Percentiles rank a stretch among this genome's conserved stretches.
Conservation (phyloP, 2,329 filamentous ascomycete genomes). For the Phialophora verrucosa region DNA sequence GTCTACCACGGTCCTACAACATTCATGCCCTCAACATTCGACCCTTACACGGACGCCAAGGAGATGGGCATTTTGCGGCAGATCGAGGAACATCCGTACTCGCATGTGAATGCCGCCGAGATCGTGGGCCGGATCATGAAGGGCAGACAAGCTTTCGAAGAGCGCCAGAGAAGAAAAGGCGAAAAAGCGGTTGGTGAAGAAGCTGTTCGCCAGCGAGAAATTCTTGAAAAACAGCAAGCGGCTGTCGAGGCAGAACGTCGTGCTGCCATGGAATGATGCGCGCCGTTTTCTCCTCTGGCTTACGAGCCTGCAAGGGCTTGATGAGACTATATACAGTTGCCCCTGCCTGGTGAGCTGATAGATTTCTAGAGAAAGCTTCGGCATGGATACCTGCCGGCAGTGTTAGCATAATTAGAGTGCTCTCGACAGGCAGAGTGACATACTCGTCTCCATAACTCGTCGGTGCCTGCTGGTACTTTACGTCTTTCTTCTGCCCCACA, state of each 20-base stretch:
- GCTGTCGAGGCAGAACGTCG: slow-evolving; percentile 48
- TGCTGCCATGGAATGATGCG: slow-evolving; percentile 29
- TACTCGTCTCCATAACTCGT: slow-evolving; percentile 74
- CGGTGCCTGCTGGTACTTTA: slow-evolving; percentile 70
- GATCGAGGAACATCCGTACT: slow-evolving; percentile 76
- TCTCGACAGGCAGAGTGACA: slow-evolving; percentile 47
- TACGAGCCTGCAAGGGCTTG: slow-evolving; percentile 18
- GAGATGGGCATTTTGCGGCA: slow-evolving; percentile 82
- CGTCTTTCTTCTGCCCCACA: slow-evolving; percentile 63
- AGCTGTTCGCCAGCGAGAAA: slow-evolving; percentile 66
- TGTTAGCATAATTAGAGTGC: slow-evolving; percentile 60
- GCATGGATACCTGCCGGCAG: slow-evolving; percentile 50
- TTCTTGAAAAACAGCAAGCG: slow-evolving; percentile 58
- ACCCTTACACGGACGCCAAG: slow-evolving; percentile 81
- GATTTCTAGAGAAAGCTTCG: slow-evolving; percentile 50
- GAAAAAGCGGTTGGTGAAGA: slow-evolving; percentile 81
- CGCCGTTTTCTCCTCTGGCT: slow-evolving; percentile 8
- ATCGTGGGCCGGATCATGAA: slow-evolving; percentile 91
- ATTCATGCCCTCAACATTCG: slow-evolving; percentile 79
- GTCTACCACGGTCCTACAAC: slow-evolving; percentile 97
- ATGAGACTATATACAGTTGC: slow-evolving; percentile 30
- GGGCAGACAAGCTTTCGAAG: slow-evolving; percentile 86
- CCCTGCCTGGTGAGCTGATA: neutral
- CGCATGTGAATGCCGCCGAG: slow-evolving; percentile 86
- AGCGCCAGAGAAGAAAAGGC: slow-evolving; percentile 85